Conservation (phyloP, 2,329 filamentous ascomycete genomes). For the Beauveria brongniartii region DNA sequence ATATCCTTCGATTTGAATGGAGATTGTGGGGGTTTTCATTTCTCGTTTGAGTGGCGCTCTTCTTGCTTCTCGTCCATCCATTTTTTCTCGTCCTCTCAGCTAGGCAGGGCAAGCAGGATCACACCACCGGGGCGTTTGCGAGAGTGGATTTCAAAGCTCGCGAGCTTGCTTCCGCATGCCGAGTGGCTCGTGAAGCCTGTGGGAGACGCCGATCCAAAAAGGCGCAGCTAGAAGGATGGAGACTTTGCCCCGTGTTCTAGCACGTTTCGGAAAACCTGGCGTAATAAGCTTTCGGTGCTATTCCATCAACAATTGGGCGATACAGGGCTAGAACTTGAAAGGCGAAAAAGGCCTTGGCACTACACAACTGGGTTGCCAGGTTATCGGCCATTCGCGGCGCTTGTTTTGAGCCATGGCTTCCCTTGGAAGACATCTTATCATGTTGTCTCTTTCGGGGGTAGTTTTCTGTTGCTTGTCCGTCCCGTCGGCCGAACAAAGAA, state of each 20-base stretch:
- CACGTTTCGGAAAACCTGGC: slow-evolving; percentile 4
- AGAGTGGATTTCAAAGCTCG: neutral
- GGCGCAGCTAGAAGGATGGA: neutral
- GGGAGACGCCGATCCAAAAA: neutral
- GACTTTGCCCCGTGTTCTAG: neutral
- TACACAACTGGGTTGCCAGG: neutral
- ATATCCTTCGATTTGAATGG: neutral
- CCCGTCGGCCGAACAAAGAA: neutral
- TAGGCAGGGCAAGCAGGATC: neutral
- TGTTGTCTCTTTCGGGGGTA: neutral
- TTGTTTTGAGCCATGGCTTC: neutral
- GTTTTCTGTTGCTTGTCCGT: neutral
- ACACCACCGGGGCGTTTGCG: neutral
- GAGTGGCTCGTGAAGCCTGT: neutral
- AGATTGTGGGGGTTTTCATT: neutral
- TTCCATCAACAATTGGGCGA: neutral
- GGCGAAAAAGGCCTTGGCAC: neutral
- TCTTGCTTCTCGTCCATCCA: neutral
- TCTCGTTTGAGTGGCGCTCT: neutral
- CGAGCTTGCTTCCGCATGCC: neutral
- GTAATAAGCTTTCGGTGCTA: slow-evolving; percentile 2
- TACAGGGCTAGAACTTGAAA: neutral
- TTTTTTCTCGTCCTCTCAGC: neutral
- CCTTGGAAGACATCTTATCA: neutral
- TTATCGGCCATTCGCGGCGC: neutral